Percentiles rank a stretch among this genome's conserved stretches.
Conservation (phyloP, 2,329 filamentous ascomycete genomes). For the Cladorrhinum sp. region DNA sequence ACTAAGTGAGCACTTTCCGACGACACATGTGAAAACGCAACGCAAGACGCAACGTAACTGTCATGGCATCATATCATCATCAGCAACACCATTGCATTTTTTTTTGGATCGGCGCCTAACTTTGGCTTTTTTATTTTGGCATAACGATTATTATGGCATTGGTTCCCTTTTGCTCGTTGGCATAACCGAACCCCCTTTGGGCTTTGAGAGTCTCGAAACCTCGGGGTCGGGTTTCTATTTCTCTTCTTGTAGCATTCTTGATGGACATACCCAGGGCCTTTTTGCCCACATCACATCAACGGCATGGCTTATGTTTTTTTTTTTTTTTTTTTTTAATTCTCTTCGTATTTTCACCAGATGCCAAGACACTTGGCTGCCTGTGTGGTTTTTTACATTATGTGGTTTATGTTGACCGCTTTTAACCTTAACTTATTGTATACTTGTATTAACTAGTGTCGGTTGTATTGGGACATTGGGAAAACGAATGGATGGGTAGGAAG, state of each 20-base stretch:
- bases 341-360: too few relatives aligned
- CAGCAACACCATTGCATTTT: neutral
- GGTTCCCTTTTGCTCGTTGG: neutral
- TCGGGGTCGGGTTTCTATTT: neutral
- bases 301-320: neutral
- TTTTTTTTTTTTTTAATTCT: neutral
- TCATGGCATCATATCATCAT: neutral
- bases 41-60: neutral
- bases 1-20: constrained; percentile 10
- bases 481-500: neutral
- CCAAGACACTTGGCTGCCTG: neutral
- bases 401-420: neutral
- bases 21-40: neutral
- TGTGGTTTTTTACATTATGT: neutral
- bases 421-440: neutral
- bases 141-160: neutral
- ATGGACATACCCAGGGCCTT: constrained; percentile 2
- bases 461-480: neutral
- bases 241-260: constrained; percentile 1
- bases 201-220: neutral
- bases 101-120: neutral
- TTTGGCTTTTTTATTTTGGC: neutral
- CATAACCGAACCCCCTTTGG: neutral
- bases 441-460: neutral
- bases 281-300: neutral